A percentile compares a stretch with the other conserved stretches of the same genome.
Evolutionary conservation across 225 moss, liverwort and hornwort genomes (phyloP).

Genomic region (Sphagnum tenellum): DNA sequence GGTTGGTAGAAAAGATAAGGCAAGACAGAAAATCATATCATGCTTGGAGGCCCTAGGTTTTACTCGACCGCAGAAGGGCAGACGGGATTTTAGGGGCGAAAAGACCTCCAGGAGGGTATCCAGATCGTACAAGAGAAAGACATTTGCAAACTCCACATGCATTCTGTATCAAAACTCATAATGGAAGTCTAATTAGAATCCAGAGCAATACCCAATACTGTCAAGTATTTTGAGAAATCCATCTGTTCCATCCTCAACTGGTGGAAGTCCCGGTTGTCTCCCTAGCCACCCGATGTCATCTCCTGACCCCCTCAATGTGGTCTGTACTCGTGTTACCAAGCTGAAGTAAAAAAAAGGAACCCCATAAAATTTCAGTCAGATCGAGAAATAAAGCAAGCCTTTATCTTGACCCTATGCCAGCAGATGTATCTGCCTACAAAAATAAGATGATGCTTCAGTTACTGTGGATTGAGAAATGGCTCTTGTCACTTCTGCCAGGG

Average conservation of each 20-base stretch:
- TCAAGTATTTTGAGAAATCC: slow-evolving; percentile 71
- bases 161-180: too few relatives aligned
- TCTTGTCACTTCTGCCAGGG: neutral
- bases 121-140: too few relatives aligned
- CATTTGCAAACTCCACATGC: too few relatives aligned
- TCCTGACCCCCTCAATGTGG: slow-evolving; percentile 84
- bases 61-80: too few relatives aligned
- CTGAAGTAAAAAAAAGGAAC: slow-evolving; percentile 21
- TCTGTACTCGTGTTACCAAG: slow-evolving; percentile 90
- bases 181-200: too few relatives aligned
- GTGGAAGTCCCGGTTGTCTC: slow-evolving; percentile 50
- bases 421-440: neutral
- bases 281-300: slow-evolving; percentile 97
- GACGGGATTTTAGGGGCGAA: too few relatives aligned
- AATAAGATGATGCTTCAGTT: neutral
- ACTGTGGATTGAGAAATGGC: neutral
- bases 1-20: too few relatives aligned
- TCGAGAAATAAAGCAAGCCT: neutral
- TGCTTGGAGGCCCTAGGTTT: too few relatives aligned
- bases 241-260: slow-evolving; percentile 76
- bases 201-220: slow-evolving; percentile 37
- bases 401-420: neutral
- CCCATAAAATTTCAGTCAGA: neutral
- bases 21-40: too few relatives aligned
- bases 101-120: too few relatives aligned